phyloP scores from a whole-genome alignment of 805 yeast genomes.

The Saccharomycopsis sp. region DNA sequence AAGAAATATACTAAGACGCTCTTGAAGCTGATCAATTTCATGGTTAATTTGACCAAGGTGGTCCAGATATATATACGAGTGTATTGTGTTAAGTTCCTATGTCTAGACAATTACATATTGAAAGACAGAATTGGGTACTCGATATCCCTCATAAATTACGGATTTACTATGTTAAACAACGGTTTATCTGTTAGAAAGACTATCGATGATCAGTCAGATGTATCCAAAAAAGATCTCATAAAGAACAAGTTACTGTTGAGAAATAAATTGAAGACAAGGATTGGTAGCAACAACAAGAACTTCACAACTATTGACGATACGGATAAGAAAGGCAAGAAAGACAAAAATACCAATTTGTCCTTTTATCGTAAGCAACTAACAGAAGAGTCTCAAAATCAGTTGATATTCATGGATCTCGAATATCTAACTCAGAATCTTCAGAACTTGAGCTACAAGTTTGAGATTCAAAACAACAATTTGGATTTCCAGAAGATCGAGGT shows the following conservation, averaged over 20 bases:
- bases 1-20: conserved; percentile 4
- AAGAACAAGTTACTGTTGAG: conserved; percentile 3
- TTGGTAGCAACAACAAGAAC: neutral
- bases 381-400: neutral
- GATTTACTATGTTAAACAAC: conserved; percentile 3
- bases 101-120: conserved; percentile 14
- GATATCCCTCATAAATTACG: conserved; percentile 16
- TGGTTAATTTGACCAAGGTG: conserved; percentile 1
- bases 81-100: conserved; percentile 13
- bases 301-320: neutral
- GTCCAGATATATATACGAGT: conserved; percentile 10
- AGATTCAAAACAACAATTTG: conserved; percentile 18
- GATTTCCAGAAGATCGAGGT: conserved; percentile 11
- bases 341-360: neutral
- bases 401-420: conserved; percentile 15
- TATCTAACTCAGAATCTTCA: conserved; percentile 11
- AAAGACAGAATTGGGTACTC: conserved; percentile 12
- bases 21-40: neutral
- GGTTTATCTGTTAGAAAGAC: neutral
- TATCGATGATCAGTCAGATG: neutral
- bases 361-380: neutral
- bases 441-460: conserved; percentile 15
- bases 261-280: conserved; percentile 1
- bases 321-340: neutral
- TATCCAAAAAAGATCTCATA: neutral